These are phyloP conservation scores for Talaromyces marneffei DNA, from an alignment of 2,329 filamentous ascomycete species.

Conservation along the genomic window DNA sequence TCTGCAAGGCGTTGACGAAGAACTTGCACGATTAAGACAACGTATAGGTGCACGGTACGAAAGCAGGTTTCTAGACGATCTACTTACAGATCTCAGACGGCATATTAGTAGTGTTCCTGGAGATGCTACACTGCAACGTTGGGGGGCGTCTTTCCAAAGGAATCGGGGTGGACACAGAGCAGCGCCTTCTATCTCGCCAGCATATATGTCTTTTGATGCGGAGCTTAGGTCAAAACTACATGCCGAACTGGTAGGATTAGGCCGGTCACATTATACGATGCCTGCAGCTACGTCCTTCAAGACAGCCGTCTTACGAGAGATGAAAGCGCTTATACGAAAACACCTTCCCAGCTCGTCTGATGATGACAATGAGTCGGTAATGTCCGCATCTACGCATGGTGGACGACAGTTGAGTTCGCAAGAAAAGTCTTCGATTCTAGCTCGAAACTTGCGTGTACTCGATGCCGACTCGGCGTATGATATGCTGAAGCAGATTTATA, in stretches of 20 bases:
- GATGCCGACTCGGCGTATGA: slow-evolving; percentile 80
- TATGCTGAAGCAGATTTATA: slow-evolving; percentile 75
- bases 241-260: slow-evolving; percentile 69
- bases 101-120: slow-evolving; percentile 69
- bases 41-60: slow-evolving; percentile 87
- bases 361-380: slow-evolving; percentile 85
- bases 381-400: slow-evolving; percentile 73
- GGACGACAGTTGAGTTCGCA: slow-evolving; percentile 68
- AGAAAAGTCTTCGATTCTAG: slow-evolving; percentile 82
- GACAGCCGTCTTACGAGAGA: slow-evolving; percentile 76
- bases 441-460: slow-evolving; percentile 77
- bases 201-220: slow-evolving; percentile 70
- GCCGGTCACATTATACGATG: slow-evolving; percentile 71
- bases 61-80: slow-evolving; percentile 66
- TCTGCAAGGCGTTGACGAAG: slow-evolving; percentile 70
- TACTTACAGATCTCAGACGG: slow-evolving; percentile 72
- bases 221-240: slow-evolving; percentile 65
- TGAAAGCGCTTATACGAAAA: slow-evolving; percentile 75
- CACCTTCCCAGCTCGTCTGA: slow-evolving; percentile 89
- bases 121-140: slow-evolving; percentile 72
- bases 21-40: slow-evolving; percentile 68
- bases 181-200: slow-evolving; percentile 64
- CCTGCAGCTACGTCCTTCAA: slow-evolving; percentile 79
- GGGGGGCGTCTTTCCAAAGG: slow-evolving; percentile 71
- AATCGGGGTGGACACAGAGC: slow-evolving; percentile 62